Evolutionary conservation across 352 stramenopile genomes (phyloP).

Genomic region (Phytophthora rubi): DNA sequence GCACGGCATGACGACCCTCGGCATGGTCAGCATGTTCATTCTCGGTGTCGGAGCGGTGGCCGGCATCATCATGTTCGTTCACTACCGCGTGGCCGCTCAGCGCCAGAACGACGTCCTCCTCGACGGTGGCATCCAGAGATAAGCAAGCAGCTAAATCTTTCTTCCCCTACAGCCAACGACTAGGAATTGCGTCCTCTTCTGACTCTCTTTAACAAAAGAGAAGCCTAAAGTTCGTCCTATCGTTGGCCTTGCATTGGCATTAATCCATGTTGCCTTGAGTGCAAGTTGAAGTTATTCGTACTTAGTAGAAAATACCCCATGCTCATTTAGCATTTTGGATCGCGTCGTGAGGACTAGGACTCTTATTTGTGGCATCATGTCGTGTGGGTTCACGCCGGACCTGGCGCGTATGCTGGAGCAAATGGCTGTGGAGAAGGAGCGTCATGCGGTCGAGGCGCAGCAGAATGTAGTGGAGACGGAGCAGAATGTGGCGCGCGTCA

Average conservation of each 20-base stretch:
- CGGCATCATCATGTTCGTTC: slow-evolving; percentile 57
- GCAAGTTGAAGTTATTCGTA: slow-evolving; percentile 17
- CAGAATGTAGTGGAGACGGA: slow-evolving; percentile 41
- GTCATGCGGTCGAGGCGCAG: slow-evolving; percentile 43
- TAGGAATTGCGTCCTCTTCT: slow-evolving; percentile 10
- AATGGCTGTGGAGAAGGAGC: slow-evolving; percentile 69
- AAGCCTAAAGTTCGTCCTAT: slow-evolving; percentile 12
- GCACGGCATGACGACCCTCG: slow-evolving; percentile 45
- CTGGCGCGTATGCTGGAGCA: slow-evolving; percentile 72
- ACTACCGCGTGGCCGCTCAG: slow-evolving; percentile 65
- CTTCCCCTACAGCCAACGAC: not conserved
- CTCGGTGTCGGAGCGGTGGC: slow-evolving; percentile 54
- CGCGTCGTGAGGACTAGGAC: not conserved
- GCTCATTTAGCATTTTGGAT: not conserved
- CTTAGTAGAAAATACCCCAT: not conserved
- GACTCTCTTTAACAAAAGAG: not conserved
- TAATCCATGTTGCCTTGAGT: not conserved
- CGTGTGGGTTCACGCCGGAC: slow-evolving; percentile 71
- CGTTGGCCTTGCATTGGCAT: not conserved
- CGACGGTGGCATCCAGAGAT: slow-evolving; percentile 41
- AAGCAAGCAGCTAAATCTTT: not conserved
- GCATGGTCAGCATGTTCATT: slow-evolving; percentile 60
- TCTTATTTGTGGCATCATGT: slow-evolving; percentile 46
- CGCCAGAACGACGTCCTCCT: slow-evolving; percentile 71
- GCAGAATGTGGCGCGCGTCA: slow-evolving; percentile 47